Base-by-base conservation (phyloP, 2,329 filamentous ascomycete species). In the Laburnicola sp. region DNA sequence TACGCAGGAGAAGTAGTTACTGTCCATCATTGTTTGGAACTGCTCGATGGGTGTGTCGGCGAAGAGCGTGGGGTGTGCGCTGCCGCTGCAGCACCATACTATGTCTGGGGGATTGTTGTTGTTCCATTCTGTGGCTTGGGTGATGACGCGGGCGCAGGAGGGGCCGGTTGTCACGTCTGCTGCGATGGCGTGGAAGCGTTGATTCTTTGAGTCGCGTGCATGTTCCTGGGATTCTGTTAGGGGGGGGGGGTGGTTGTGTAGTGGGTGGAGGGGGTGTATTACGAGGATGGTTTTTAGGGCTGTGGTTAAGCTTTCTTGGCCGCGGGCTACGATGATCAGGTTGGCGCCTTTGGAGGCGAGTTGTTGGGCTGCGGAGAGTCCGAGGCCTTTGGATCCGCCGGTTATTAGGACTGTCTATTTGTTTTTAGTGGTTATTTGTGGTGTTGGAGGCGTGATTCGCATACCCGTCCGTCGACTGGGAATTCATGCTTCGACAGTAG, bases 1-100 rank as follows among this genome's bases (percentile, higher is more conserved):
- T 3, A 71, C 58, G 28, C 64, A 68, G 0, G 71, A 68, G 54
- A 75, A 74, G 57, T 76, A 77, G 55, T 76, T 76, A 36, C 60
- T 72, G 26, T 72, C 64, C 69, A 77, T 75, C 58, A 72, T 68
- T 0, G 50, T 42, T 41, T 66, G 59, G 53, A 77, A 68, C 16
- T 67, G 52, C 2, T 67, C 58, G 3, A 69, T 28, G 0, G 68
- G 65, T 1, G 71, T 72, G 41, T 77, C 73, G 28, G 72, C 58
- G 58, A 76, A 76, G 1, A 73, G 56, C 2, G 58, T 62, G 1
- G 71, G 70, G 23, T 57, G 51, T 8, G 54, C 51, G 32, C 51
- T 54, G 9, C 54, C 54, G 31, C 51, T 54, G 37, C 54, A 57
- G 45, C 51, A 57, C 54, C 54, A 57, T 22, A 57, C 54, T 30